Conservation (phyloP, 1,284 basidiomycete species). For the Exsudoporus floridanus region DNA sequence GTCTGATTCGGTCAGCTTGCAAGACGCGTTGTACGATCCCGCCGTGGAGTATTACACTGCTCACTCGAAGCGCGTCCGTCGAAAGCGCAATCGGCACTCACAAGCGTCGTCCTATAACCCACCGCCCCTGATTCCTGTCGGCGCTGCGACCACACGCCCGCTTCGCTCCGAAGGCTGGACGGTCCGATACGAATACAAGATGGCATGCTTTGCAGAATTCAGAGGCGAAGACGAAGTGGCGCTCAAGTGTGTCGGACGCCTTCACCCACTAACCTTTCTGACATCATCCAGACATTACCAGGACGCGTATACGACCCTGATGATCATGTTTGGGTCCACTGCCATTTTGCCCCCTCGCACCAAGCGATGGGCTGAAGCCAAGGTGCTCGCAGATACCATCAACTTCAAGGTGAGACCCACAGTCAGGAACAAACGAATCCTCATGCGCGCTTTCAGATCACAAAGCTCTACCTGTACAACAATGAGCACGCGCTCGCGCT, state of each 20-base stretch:
- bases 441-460: constrained; percentile 52
- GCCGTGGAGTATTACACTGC: constrained; percentile 91
- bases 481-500: constrained; percentile 77
- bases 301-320: constrained; percentile 80
- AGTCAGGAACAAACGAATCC: background rate
- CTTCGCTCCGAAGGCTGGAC: constrained; percentile 89
- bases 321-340: constrained; percentile 86
- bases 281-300: constrained; percentile 73
- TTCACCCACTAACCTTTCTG: constrained; percentile 5
- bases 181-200: constrained; percentile 96
- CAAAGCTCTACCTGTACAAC: constrained; percentile 87
- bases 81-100: constrained; percentile 81
- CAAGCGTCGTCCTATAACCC: constrained; percentile 49
- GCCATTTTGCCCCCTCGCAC: constrained; percentile 86
- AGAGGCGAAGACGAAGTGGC: constrained; percentile 88
- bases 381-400: constrained; percentile 91
- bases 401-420: constrained; percentile 68
- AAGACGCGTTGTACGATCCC: constrained; percentile 84
- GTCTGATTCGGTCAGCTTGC: constrained; percentile 54
- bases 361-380: constrained; percentile 97
- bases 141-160: constrained; percentile 48
- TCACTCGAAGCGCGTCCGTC: constrained; percentile 86
- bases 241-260: constrained; percentile 58
- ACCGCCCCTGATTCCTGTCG: constrained; percentile 44
- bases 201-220: constrained; percentile 94